A percentile compares a stretch with the other conserved stretches of the same genome.
Conservation (phyloP, 495 filamentous ascomycete genomes). For the Gamarada debralockiae region DNA sequence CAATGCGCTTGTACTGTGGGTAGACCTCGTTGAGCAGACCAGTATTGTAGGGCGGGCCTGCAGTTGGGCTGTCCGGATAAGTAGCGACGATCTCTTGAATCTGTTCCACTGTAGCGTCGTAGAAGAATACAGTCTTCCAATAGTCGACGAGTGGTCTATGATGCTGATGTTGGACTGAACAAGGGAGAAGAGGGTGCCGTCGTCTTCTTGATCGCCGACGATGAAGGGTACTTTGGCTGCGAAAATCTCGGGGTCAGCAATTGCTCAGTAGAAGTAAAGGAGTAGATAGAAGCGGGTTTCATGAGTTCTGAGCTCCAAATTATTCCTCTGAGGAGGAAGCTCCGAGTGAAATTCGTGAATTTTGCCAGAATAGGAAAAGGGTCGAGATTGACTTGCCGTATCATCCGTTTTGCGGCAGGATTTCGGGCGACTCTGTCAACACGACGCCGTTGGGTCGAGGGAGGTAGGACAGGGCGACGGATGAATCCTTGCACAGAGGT, state of each 20-base stretch:
- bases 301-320: too few species aligned
- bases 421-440: constrained; percentile 52
- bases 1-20: constrained; percentile 70
- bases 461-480: constrained; percentile 59
- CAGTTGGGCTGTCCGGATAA: constrained; percentile 38
- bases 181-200: constrained; percentile 57
- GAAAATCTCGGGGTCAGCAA: too few species aligned
- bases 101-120: constrained; percentile 29
- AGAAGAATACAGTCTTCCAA: constrained; percentile 46
- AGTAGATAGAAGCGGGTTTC: too few species aligned
- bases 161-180: constrained; percentile 62
- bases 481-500: constrained; percentile 56
- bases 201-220: constrained; percentile 55
- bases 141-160: constrained; percentile 56
- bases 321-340: too few species aligned
- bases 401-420: constrained; percentile 40
- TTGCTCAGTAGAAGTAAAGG: too few species aligned
- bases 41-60: constrained; percentile 61
- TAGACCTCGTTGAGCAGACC: constrained; percentile 60
- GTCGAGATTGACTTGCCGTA: too few species aligned
- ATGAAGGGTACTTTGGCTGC: constrained; percentile 51
- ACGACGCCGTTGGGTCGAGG: constrained; percentile 60
- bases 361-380: too few species aligned
- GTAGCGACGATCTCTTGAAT: constrained; percentile 39
- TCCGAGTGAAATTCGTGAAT: too few species aligned